Evolutionary conservation across 306 rosid genomes (phyloP).

Genomic region (Fragaria iinumae): DNA sequence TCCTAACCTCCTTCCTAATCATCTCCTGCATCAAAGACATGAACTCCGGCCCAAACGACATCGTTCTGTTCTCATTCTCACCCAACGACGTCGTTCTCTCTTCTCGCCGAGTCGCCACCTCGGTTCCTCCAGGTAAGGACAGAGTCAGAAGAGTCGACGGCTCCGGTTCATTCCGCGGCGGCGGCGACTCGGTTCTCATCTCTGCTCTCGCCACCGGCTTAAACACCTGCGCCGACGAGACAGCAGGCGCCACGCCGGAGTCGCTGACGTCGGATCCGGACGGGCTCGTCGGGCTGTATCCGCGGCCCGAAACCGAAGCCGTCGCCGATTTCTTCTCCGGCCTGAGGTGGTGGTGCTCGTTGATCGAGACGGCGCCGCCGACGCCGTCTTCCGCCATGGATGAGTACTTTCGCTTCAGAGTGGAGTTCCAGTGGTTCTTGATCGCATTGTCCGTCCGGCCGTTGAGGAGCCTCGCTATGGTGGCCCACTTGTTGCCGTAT

Average conservation of each 20-base stretch:
- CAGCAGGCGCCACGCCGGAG: slow-evolving; percentile 14
- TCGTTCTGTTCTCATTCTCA: slow-evolving; percentile 12
- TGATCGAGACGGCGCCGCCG: neutral
- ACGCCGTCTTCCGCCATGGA: slow-evolving; percentile 19
- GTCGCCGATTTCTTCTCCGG: slow-evolving; percentile 27
- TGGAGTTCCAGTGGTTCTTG: slow-evolving; percentile 69
- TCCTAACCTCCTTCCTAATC: slow-evolving; percentile 47
- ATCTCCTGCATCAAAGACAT: slow-evolving; percentile 39
- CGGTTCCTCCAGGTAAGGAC: slow-evolving; percentile 30
- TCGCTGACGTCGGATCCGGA: slow-evolving; percentile 53
- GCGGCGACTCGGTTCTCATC: slow-evolving; percentile 4
- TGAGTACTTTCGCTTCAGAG: slow-evolving; percentile 46
- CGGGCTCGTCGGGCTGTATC: slow-evolving; percentile 29
- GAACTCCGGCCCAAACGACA: slow-evolving; percentile 35
- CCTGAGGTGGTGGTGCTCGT: neutral
- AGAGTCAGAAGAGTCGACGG: slow-evolving; percentile 50
- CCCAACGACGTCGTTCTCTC: neutral
- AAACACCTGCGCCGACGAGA: slow-evolving; percentile 3
- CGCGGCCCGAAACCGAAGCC: slow-evolving; percentile 12
- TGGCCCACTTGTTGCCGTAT: slow-evolving; percentile 64
- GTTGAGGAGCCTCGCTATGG: slow-evolving; percentile 54
- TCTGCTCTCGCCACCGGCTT: slow-evolving; percentile 14
- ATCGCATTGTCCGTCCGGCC: slow-evolving; percentile 67
- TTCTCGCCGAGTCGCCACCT: neutral
- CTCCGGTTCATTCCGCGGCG: neutral